Base-by-base conservation (phyloP, 805 yeast genomes). In the Cyberlindnera maclurae region DNA sequence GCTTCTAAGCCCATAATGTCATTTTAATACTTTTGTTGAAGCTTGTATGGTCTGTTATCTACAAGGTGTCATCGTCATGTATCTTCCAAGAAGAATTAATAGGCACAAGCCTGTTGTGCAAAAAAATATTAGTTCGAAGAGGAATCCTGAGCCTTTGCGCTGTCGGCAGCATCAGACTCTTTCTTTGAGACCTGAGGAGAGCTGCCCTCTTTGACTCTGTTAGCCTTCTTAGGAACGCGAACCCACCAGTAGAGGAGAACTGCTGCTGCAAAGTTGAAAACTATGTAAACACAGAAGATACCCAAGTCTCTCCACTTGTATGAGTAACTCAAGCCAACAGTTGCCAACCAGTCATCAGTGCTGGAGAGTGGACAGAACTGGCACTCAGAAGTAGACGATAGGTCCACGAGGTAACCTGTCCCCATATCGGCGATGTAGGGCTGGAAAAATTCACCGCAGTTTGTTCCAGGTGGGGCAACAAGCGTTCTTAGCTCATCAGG, bases 281-380 rank as follows among this genome's bases (percentile, higher is more conserved):
- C 36, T 37, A 68, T 64, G 55, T 54, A 70, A 17, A 58, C 69
- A 63, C 65, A 62, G 58, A 73, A 63, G 47, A 78, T 67, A 50
- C 85, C 85, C 47, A 68, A 67, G 53, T 79, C 73, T 68, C 83
- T 75, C 84, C 85, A 77, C 63, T 79, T 74, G 50, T 73, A 64
- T n/a, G 47, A 39, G 59, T 64, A 68, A 20, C 46, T 46, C 36
- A 67, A 60, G 39, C 60, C 56, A 45, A 60, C 72, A 59, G 57
- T 44, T 0, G 46, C 60, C 60, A 87, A 73, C 58, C 66, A 87
- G 5, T 63, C 68, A 57, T 85, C 77, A 18, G 90, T 83, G 15
- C 58, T 49, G 12, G 61, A 47, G 51, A 73, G 64, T 28, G 76
- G 62, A 62, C 96, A 86, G 63, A 64, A 82, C 9, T 60, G 46